These are phyloP conservation scores for Phaeosphaeriaceae sp. DNA, from an alignment of 2,329 filamentous ascomycete genomes.

Conservation along the genomic window DNA sequence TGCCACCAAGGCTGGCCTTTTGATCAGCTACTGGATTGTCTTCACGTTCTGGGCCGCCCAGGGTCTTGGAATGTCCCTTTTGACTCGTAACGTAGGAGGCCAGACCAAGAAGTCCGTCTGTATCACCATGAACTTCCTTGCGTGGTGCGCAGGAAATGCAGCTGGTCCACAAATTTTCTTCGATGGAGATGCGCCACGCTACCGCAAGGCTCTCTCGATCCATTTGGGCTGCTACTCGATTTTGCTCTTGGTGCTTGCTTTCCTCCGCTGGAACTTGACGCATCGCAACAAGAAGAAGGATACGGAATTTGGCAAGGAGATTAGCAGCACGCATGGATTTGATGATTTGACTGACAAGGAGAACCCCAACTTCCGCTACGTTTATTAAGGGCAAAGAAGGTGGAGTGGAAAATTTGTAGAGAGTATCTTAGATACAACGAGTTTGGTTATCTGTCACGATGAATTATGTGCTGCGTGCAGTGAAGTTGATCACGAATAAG, in stretches of 20 bases:
- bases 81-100: constrained; percentile 73
- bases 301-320: constrained; percentile 44
- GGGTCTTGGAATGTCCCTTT: constrained; percentile 70
- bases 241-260: constrained; percentile 64
- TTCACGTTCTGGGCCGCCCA: constrained; percentile 80
- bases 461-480: too few relatives aligned
- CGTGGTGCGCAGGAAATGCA: constrained; percentile 73
- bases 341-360: constrained; percentile 69
- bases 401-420: background rate
- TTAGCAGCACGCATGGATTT: constrained; percentile 57
- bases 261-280: constrained; percentile 65
- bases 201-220: constrained; percentile 73
- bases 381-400: constrained; percentile 34
- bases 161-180: constrained; percentile 59
- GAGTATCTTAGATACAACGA: too few relatives aligned
- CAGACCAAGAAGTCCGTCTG: constrained; percentile 76
- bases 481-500: too few relatives aligned
- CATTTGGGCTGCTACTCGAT: constrained; percentile 73
- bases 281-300: constrained; percentile 67
- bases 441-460: too few relatives aligned
- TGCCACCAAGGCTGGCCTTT: constrained; percentile 68
- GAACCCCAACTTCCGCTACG: constrained; percentile 67
- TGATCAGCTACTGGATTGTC: constrained; percentile 78
- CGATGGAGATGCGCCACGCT: constrained; percentile 65
- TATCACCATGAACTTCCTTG: constrained; percentile 73